Evolutionary conservation across 2,329 filamentous ascomycete species (phyloP), one percentile per base, ranked within the genome.

Genomic region (Thielaviopsis musarum): DNA sequence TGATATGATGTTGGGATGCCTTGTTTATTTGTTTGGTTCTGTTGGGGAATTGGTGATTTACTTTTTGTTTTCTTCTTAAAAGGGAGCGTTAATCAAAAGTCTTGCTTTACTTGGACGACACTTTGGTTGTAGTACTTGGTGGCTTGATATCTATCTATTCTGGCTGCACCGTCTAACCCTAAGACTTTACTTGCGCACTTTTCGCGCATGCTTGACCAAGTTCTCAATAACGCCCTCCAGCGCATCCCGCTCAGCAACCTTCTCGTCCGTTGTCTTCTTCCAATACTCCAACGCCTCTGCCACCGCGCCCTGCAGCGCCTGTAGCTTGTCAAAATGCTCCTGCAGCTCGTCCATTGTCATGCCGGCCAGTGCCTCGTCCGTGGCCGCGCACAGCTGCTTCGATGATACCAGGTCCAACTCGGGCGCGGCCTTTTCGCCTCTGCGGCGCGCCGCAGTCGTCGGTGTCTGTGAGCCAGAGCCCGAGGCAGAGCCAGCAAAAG

Each of bases 141-240:
- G n/a, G n/a, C n/a, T n/a, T n/a, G n/a, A n/a, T n/a, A n/a, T n/a
- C n/a, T n/a, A n/a, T n/a, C n/a, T n/a, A n/a, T n/a, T n/a, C n/a
- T n/a, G n/a, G n/a, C n/a, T n/a, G n/a, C 6, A 26, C 24, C 24
- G 24, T 26, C 24, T 17, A 17, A 5, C 17, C 38, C n/a, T 26
- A 22, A 22, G 34, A 26, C 41, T 65, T 73, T 74, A 88, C 72
- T 91, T 93, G 68, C 89, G 80, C 60, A 89, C 83, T 73, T 91
- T 88, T 69, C 89, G 79, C 56, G 89, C 89, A 73, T 95, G 89
- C 70, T 90, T 93, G 52, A 96, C 91, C 64, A 97, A 71, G 70
- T 95, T 96, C 73, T 95, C 91, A 77, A 97, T 96, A 17, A 97
- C 91, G 0, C 89, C 90, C 69, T 97, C 91, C 69, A 96, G 93